phyloP scores from a whole-genome alignment of 148 eudicot genomes.

The Persicaria tinctoria region DNA sequence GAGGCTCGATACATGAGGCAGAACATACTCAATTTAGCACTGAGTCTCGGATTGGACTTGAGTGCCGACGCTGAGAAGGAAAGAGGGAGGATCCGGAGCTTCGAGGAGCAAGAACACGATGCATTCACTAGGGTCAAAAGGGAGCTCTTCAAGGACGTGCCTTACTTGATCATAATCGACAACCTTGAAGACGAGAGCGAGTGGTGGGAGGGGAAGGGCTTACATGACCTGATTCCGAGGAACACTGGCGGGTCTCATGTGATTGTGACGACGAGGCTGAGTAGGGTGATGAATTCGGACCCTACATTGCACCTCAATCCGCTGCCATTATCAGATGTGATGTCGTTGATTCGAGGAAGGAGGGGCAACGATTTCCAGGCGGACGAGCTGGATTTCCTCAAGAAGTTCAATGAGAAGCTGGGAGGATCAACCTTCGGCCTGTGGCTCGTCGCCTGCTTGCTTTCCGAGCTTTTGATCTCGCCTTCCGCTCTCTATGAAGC shows the following conservation, averaged over 20 bases:
- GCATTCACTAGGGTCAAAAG: constrained; percentile 79
- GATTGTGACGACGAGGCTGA: constrained; percentile 63
- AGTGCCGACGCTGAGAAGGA: constrained; percentile 82
- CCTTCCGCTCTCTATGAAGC: constrained; percentile 69
- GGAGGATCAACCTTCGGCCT: constrained; percentile 70
- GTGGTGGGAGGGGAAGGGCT: constrained; percentile 93
- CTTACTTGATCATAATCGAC: constrained; percentile 69
- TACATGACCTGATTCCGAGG: constrained; percentile 73
- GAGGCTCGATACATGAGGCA: constrained; percentile 72
- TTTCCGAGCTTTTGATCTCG: constrained; percentile 60
- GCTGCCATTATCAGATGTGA: constrained; percentile 53
- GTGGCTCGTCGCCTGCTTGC: constrained; percentile 51
- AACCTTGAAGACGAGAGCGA: constrained; percentile 74
- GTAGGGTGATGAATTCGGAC: constrained; percentile 65
- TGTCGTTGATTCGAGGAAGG: constrained; percentile 50
- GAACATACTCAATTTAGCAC: constrained; percentile 57
- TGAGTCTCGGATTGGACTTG: constrained; percentile 57
- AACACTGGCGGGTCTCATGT: constrained; percentile 80
- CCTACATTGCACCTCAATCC: constrained; percentile 48
- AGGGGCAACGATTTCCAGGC: constrained; percentile 56
- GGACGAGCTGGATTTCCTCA: constrained; percentile 46
- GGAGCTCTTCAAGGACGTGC: constrained; percentile 71
- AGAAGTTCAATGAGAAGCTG: constrained; percentile 51
- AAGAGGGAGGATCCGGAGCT: constrained; percentile 71
- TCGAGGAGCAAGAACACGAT: constrained; percentile 84